These are phyloP conservation scores for Canavalia gladiata DNA, from an alignment of 306 rosid species.

Conservation along the genomic window DNA sequence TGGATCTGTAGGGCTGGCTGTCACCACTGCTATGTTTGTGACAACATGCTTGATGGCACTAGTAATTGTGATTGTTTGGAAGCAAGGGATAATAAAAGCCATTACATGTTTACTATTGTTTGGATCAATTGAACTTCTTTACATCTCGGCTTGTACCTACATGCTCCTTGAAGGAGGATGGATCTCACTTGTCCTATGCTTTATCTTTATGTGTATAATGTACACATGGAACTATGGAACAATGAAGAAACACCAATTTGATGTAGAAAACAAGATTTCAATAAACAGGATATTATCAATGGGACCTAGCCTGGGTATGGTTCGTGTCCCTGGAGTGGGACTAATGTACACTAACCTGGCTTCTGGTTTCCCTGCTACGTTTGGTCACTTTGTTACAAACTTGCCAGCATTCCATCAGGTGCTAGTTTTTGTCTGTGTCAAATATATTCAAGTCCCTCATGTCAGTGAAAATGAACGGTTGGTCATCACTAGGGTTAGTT, in stretches of 20 bases:
- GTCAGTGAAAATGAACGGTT: conserved; percentile 57
- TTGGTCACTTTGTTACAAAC: conserved; percentile 76
- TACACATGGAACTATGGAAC: conserved; percentile 80
- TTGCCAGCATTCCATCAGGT: conserved; percentile 78
- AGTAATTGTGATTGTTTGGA: conserved; percentile 70
- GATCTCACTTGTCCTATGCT: conserved; percentile 64
- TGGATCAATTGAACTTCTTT: conserved; percentile 71
- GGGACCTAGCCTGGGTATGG: conserved; percentile 73
- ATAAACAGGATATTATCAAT: conserved; percentile 58
- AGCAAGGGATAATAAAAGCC: conserved; percentile 54
- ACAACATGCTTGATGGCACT: conserved; percentile 79
- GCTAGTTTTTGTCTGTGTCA: conserved; percentile 70
- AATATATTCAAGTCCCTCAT: conserved; percentile 69
- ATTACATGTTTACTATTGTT: conserved; percentile 61
- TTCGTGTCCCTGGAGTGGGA: conserved; percentile 75
- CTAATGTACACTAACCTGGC: conserved; percentile 64
- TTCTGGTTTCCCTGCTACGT: conserved; percentile 66
- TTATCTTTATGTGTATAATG: conserved; percentile 60
- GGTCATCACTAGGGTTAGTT: conserved; percentile 62
- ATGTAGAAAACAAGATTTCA: conserved; percentile 77
- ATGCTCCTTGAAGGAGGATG: conserved; percentile 78
- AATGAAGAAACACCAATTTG: conserved; percentile 71
- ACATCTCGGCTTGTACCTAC: conserved; percentile 67
- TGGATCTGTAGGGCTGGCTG: conserved; percentile 65
- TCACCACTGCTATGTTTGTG: conserved; percentile 74